phyloP scores from a whole-genome alignment of 148 eudicot genomes.

The Vaccinium vitisidaea region DNA sequence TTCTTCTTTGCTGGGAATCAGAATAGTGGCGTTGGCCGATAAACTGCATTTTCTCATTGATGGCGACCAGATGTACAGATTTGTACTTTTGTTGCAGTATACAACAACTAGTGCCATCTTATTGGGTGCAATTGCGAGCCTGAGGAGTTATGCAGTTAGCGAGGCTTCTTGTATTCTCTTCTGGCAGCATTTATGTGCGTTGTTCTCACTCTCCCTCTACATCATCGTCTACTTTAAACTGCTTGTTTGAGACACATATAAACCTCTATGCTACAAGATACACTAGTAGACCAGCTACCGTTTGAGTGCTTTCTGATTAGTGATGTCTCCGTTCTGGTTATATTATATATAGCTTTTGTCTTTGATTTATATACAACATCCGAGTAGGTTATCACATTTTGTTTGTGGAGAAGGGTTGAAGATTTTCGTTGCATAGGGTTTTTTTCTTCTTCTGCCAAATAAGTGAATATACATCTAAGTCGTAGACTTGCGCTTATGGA shows the following conservation, averaged over 20 bases:
- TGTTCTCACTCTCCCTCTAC: too few species aligned
- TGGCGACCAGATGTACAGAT: slow-evolving; percentile 57
- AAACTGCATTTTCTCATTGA: slow-evolving; percentile 41
- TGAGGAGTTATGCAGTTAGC: slow-evolving; percentile 64
- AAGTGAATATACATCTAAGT: not conserved
- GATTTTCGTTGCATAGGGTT: not conserved
- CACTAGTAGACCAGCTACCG: not conserved
- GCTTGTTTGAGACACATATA: too few species aligned
- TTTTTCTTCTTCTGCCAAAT: not conserved
- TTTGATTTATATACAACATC: not conserved
- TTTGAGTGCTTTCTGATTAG: not conserved
- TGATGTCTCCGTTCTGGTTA: not conserved
- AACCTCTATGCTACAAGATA: not conserved
- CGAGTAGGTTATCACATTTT: not conserved
- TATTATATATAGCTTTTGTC: not conserved
- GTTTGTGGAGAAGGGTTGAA: not conserved
- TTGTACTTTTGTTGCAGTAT: slow-evolving; percentile 64
- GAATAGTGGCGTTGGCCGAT: slow-evolving; percentile 46
- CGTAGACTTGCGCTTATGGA: not conserved
- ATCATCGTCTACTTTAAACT: too few species aligned
- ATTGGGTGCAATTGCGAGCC: slow-evolving; percentile 66
- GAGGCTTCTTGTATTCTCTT: slow-evolving; percentile 41
- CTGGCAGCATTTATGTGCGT: too few species aligned
- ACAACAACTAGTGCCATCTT: slow-evolving; percentile 80
- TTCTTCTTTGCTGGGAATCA: slow-evolving; percentile 59